Evolutionary conservation across 345 rosid species (phyloP), one percentile per base, ranked within the genome.

Genomic region (Firmiana major): DNA sequence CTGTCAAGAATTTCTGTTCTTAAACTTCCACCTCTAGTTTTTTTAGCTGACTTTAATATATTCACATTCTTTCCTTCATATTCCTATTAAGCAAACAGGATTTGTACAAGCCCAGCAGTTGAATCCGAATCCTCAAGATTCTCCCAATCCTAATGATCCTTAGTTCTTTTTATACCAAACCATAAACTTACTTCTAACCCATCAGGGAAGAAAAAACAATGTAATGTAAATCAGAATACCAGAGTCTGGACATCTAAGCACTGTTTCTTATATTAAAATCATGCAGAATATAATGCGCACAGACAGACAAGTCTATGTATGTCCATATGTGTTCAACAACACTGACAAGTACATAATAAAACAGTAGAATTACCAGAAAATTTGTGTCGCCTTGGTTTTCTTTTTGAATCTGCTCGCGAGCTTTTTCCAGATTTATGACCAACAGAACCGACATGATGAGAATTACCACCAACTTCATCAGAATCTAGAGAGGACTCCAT

Each of bases 301-400:
- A 69, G 43, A 17, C 43, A 16, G 59, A 70, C 74, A 48, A 28
- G 24, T 16, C 43, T 70, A 48, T 16, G 24, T 16, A 63, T 17
- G 43, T 3, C 16, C 67, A 6, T n/a, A 69, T 15, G 24, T 26
- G 22, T 48, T 15, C 48, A 48, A 48, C 10, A 42, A 70, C 15
- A 48, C 58, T 28, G 9, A 49, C 59, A 26, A 16, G 1, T 46
- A 10, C 60, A 51, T 19, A 43, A 66, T 1, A 5, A 65, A 71
- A 16, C 26, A 53, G 9, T 55, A 49, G 80, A 59, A n/a, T 77
- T 74, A 86, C 87, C 86, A 71, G 91, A 88, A 87, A 84, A 87
- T 81, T 87, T 93, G n/a, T 83, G 91, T 21, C 88, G 92, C 79
- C 79, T 91, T 24, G 89, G 55, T 83, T 82, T 96, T 81, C 83